Evolutionary conservation across 1,284 basidiomycete species (phyloP), one percentile per base, ranked within the genome.

Genomic region (Naganishia sp.): DNA sequence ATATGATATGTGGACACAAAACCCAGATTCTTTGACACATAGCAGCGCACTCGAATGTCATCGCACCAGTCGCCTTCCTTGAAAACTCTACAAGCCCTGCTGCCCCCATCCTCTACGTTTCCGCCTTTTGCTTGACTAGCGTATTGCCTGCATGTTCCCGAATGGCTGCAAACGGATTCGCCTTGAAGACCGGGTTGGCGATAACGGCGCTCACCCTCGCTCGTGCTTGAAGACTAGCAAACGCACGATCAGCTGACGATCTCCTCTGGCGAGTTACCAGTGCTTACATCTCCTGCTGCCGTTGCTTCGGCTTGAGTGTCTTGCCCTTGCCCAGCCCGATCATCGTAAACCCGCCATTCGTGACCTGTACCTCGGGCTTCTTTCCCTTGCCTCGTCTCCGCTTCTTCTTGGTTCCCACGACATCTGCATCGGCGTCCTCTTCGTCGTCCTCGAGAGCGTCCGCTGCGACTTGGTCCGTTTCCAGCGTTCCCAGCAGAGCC

Each of bases 91-190:
- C 21, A 43, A 16, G 36, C 23, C 42, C 45, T 23, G 11, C 25
- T 60, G 4, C 15, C 15, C 21, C 39, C 2, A 28, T n/a, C 36
- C 23, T 28, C 11, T 33, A 54, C n/a, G 60, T 44, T 23, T 44
- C 52, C 25, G 61, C n/a, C 42, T 55, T 48, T 39, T 64, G 52
- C 61, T 64, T 63, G 11, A 75, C 74, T 6, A 80, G 55, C 10
- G 75, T 73, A 68, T 80, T 79, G 25, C 72, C 70, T 0, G 76
- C 78, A 64, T 80, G 78, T 50, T 77, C 71, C 18, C 79, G 70
- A 64, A 80, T 80, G 16, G 78, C 75, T 2, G 76, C 77, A 74
- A 78, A 80, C 2, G 79, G 79, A 64, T 76, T 75, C 13, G 73
- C 68, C 68, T 78, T 75, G 72, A 74, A 80, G 1, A 74, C 72